These are phyloP conservation scores for Picea glauca DNA, from an alignment of 75 land plant genomes.

Conservation along the genomic window DNA sequence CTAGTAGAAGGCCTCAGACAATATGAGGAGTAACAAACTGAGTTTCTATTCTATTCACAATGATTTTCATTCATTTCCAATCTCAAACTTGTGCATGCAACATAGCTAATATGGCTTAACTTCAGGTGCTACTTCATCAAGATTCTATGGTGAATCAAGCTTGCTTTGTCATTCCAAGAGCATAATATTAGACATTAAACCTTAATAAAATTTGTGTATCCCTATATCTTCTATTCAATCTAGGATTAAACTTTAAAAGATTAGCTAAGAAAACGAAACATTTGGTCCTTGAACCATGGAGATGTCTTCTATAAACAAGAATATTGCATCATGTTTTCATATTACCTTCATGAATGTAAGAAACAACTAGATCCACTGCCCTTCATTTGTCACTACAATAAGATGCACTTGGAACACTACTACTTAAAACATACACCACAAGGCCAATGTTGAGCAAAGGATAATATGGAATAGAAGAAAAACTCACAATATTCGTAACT, in stretches of 20 bases:
- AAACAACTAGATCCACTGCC: neutral
- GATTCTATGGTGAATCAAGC: neutral
- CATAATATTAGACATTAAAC: too few species aligned
- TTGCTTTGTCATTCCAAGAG: neutral
- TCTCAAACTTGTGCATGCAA: neutral
- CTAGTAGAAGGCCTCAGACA: too few species aligned
- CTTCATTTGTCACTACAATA: conserved; percentile 1
- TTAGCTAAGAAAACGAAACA: neutral
- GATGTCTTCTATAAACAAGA: neutral
- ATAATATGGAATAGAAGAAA: neutral
- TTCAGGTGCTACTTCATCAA: neutral
- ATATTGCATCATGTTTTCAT: neutral
- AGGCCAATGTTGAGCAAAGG: neutral
- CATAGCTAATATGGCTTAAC: neutral
- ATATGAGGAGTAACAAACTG: too few species aligned
- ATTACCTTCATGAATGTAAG: neutral
- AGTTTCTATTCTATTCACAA: neutral
- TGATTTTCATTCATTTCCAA: neutral
- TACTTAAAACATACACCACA: conserved; percentile 1
- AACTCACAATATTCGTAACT: conserved; percentile 52
- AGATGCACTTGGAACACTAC: neutral
- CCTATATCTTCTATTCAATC: too few species aligned
- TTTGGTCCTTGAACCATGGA: neutral
- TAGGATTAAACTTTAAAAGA: neutral
- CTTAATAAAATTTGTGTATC: too few species aligned